Conservation (phyloP, 2,329 filamentous ascomycete genomes). For the Corinectria fuckeliana region DNA sequence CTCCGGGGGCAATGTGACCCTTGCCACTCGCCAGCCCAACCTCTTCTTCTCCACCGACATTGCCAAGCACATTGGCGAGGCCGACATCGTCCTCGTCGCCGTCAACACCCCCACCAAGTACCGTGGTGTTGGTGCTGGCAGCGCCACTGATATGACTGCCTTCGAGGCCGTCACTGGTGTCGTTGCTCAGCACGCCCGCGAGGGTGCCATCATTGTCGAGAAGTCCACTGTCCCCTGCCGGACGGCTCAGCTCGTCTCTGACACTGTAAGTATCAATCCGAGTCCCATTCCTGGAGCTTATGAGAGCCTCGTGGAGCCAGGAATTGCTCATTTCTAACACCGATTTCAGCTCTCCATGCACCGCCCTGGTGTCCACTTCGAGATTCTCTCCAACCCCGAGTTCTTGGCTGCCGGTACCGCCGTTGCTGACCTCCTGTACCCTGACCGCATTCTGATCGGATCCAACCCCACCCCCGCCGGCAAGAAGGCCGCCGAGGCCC, state of each 20-base stretch:
- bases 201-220: conserved; percentile 77
- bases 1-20: conserved; percentile 40
- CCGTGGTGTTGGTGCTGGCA: conserved; percentile 71
- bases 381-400: conserved; percentile 82
- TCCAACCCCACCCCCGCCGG: conserved; percentile 67
- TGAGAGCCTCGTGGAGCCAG: not conserved
- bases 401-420: conserved; percentile 82
- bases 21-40: conserved; percentile 63
- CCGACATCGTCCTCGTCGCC: conserved; percentile 76
- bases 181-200: conserved; percentile 70
- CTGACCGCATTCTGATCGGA: conserved; percentile 79
- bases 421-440: conserved; percentile 71
- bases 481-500: conserved; percentile 64
- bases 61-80: conserved; percentile 64
- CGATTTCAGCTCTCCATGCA: conserved; percentile 59
- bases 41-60: conserved; percentile 77
- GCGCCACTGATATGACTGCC: conserved; percentile 74
- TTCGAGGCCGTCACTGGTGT: conserved; percentile 73
- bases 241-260: conserved; percentile 72
- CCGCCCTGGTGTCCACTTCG: conserved; percentile 70
- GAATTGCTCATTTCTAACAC: not conserved
- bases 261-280: conserved; percentile 60
- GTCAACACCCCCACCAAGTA: conserved; percentile 83
- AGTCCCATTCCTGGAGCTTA: not conserved
- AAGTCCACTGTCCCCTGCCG: conserved; percentile 82